These are phyloP conservation scores for Gymnopilus dilepis DNA, from an alignment of 768 basidiomycete genomes.

Conservation along the genomic window DNA sequence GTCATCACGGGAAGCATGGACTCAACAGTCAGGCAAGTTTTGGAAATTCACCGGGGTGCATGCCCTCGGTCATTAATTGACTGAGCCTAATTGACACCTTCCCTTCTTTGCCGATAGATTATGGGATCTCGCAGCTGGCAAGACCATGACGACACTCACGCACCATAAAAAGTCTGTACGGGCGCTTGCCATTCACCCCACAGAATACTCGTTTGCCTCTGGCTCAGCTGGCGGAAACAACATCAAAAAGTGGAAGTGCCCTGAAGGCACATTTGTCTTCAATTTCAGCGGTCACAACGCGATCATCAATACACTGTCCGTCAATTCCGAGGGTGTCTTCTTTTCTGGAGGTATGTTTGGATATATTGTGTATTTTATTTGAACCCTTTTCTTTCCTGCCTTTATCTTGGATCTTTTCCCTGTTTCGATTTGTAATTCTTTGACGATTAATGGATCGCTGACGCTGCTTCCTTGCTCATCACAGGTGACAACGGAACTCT, in stretches of 20 bases:
- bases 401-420: not conserved
- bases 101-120: conserved; percentile 51
- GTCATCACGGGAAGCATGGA: conserved; percentile 99
- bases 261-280: conserved; percentile 94
- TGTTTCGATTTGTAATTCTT: not conserved
- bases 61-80: not conserved
- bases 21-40: conserved; percentile 82
- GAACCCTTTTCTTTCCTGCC: conserved; percentile 4
- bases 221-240: conserved; percentile 99
- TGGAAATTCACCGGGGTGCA: conserved; percentile 4
- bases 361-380: not conserved
- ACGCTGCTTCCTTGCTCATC: conserved; percentile 12
- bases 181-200: conserved; percentile 92
- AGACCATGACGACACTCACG: conserved; percentile 95
- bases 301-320: conserved; percentile 94
- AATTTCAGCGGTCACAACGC: conserved; percentile 97
- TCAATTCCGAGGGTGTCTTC: conserved; percentile 95
- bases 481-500: conserved; percentile 92
- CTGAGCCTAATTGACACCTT: not conserved
- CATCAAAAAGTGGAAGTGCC: conserved; percentile 99
- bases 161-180: conserved; percentile 99
- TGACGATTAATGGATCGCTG: conserved; percentile 3
- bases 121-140: conserved; percentile 98
- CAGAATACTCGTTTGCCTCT: conserved; percentile 95
- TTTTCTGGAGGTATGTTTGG: conserved; percentile 86